These are phyloP conservation scores for Begonia masoniana DNA, from an alignment of 306 rosid species.

Conservation along the genomic window DNA sequence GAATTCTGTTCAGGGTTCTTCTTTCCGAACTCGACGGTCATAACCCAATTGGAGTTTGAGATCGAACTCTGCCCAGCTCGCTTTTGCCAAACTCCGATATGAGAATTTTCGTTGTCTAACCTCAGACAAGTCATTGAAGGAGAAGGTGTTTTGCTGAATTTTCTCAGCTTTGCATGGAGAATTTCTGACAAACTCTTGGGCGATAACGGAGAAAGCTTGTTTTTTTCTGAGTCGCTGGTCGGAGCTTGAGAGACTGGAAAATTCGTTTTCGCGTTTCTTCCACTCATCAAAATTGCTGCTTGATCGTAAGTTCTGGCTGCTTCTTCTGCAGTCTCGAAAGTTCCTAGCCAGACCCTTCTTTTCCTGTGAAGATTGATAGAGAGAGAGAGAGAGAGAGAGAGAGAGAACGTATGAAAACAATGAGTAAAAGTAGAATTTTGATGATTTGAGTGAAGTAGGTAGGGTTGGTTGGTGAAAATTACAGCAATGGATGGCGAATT, in stretches of 20 bases:
- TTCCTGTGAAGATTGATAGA: slow-evolving; percentile 14
- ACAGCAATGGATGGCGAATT: slow-evolving; percentile 46
- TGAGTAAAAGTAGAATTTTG: neutral
- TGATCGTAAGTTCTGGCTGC: slow-evolving; percentile 37
- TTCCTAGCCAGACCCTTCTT: slow-evolving; percentile 42
- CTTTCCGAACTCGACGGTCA: slow-evolving; percentile 53
- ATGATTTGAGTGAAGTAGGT: no score
- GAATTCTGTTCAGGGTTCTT: neutral
- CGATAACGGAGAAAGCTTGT: slow-evolving; percentile 7
- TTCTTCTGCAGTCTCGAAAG: slow-evolving; percentile 40
- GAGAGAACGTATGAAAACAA: neutral
- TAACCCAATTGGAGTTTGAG: slow-evolving; percentile 62
- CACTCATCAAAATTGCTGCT: slow-evolving; percentile 37
- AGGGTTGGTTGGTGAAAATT: slow-evolving; percentile 3
- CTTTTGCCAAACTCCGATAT: slow-evolving; percentile 86
- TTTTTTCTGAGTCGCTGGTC: slow-evolving; percentile 13
- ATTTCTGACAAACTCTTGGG: slow-evolving; percentile 49
- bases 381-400: no score
- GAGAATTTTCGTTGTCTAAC: slow-evolving; percentile 75
- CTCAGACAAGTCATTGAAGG: slow-evolving; percentile 89
- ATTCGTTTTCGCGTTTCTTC: slow-evolving; percentile 36
- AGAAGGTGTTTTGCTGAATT: slow-evolving; percentile 52
- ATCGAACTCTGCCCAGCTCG: slow-evolving; percentile 48
- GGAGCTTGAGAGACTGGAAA: slow-evolving; percentile 33
- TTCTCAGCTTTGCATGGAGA: slow-evolving; percentile 69